Evolutionary conservation across 768 basidiomycete genomes (phyloP), one percentile per base, ranked within the genome.

Genomic region (Leccinum variicolor): DNA sequence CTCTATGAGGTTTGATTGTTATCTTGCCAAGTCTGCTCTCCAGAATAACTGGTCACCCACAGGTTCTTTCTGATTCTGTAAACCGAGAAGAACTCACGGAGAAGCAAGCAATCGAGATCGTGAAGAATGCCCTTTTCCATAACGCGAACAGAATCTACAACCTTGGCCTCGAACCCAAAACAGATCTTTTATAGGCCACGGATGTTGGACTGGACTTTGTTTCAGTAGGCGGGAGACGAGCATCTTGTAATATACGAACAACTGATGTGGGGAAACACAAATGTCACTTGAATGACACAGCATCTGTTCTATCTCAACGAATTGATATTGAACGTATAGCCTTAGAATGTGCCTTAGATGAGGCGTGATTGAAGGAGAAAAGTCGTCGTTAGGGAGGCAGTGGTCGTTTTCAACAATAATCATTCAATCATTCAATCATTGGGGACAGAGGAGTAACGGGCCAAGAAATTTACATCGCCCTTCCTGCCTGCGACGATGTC

Each of bases 91-190:
- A 85, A 23, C 66, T 92, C 39, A 77, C 77, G 2, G 81, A 86
- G 59, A 60, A 64, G 3, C 79, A 85, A 60, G 89, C 87, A 0
- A 73, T 83, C 10, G 61, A 62, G 14, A 79, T 88, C 36, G 78
- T 82, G 4, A 69, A 84, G 61, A 77, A 80, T 15, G 80, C 79
- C 3, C 74, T 92, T 29, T 90, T 90, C 64, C 76, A 84, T 52
- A 92, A 84, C 49, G 79, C 90, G 5, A 87, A 87, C 68, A 73
- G 68, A 31, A 51, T 91, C 17, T 92, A 92, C 64, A 75, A 76
- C 8, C 71, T 91, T 50, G 78, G 75, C 2, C 73, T 89, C 43
- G 54, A 71, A 51, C 76, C 76, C 0, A 53, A 73, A 33, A 41
- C 36, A 10, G 23, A 13, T 17, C 43, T 66, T 6, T 53, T 66